A percentile compares a stretch with the other conserved stretches of the same genome.
Conservation (phyloP, 2,329 filamentous ascomycete species). For the Cadophora sp. region DNA sequence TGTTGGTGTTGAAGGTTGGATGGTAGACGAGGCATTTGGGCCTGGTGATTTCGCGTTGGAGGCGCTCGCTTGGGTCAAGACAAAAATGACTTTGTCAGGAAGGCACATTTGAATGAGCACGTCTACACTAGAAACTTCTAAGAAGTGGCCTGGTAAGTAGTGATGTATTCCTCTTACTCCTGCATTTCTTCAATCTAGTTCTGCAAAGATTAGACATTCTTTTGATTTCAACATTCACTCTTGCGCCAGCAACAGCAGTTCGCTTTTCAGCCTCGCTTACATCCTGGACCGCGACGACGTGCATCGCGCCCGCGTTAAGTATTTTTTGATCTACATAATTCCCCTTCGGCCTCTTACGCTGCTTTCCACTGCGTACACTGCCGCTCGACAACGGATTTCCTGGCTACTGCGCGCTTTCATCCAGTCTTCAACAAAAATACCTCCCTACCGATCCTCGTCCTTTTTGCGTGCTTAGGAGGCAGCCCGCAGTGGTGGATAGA, state of each 20-base stretch:
- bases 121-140: neutral
- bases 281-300: slow-evolving; percentile 17
- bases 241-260: neutral
- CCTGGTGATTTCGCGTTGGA: slow-evolving; percentile 20
- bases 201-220: neutral
- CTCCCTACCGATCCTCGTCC: neutral
- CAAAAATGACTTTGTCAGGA: slow-evolving; percentile 10
- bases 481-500: slow-evolving; percentile 6
- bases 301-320: slow-evolving; percentile 18
- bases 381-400: neutral
- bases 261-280: slow-evolving; percentile 12
- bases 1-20: slow-evolving; percentile 10
- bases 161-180: neutral
- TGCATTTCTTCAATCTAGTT: neutral
- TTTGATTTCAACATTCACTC: neutral
- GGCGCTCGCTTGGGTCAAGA: slow-evolving; percentile 2
- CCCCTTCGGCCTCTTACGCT: neutral
- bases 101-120: neutral
- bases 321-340: slow-evolving; percentile 10
- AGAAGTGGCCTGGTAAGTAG: neutral
- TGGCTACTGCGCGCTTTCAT: neutral
- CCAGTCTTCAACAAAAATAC: neutral
- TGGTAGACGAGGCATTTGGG: slow-evolving; percentile 16
- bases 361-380: neutral
- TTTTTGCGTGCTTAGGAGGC: slow-evolving; percentile 6